Evolutionary conservation across 257 asterid species (phyloP).

Genomic region (Penstemon newberryi): DNA sequence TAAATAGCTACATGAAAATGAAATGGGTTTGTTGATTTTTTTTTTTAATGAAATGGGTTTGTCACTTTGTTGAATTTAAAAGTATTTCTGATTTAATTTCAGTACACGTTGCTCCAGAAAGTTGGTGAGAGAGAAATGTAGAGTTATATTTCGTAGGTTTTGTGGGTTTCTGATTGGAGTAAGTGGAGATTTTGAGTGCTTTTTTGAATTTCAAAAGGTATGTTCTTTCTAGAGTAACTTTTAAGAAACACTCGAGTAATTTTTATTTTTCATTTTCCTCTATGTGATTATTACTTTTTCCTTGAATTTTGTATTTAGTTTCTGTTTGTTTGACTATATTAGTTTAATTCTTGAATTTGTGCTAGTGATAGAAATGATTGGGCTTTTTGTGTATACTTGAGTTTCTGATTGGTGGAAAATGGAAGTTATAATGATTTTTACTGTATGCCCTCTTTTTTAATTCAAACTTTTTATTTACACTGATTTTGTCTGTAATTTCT

Average conservation of each 20-base stretch:
- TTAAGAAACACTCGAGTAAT: slow-evolving; percentile 18
- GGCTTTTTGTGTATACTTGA: slow-evolving; percentile 28
- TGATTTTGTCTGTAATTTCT: slow-evolving; percentile 51
- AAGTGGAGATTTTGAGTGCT: slow-evolving; percentile 39
- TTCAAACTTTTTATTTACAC: slow-evolving; percentile 41
- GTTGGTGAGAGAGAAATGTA: slow-evolving; percentile 27
- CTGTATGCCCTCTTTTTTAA: background rate
- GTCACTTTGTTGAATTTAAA: too few species aligned
- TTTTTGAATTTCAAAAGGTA: slow-evolving; percentile 51
- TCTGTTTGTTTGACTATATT: slow-evolving; percentile 26
- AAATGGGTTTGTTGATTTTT: too few species aligned
- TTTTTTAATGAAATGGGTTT: too few species aligned
- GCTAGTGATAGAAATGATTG: slow-evolving; percentile 39
- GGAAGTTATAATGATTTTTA: slow-evolving; percentile 24
- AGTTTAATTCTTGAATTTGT: slow-evolving; percentile 5
- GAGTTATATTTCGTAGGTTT: slow-evolving; percentile 17
- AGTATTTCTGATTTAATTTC: background rate
- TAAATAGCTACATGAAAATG: too few species aligned
- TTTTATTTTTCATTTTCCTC: background rate
- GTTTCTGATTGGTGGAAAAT: slow-evolving; percentile 43
- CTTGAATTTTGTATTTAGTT: slow-evolving; percentile 28
- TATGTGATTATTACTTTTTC: slow-evolving; percentile 20
- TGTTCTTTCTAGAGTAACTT: slow-evolving; percentile 35
- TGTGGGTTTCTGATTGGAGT: slow-evolving; percentile 41
- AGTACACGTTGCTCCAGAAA: slow-evolving; percentile 52